Evolutionary conservation across 768 basidiomycete species (phyloP).

Genomic region (Mycena filopes): DNA sequence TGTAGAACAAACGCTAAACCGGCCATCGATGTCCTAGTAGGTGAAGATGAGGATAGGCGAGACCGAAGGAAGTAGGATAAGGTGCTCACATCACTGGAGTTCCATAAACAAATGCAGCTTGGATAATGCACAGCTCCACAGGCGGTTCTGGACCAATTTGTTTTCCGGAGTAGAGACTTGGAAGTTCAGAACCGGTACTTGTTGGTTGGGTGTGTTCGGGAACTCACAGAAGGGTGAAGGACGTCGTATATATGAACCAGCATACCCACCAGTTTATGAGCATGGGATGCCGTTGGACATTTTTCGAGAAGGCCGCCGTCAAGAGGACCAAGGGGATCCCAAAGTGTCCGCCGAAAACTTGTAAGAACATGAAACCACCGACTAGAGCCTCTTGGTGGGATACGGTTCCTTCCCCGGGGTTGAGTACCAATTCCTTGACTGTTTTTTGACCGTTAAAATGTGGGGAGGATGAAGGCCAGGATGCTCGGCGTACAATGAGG

Average conservation of each 20-base stretch:
- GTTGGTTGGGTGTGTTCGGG: too few species aligned
- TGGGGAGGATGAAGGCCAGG: too few species aligned
- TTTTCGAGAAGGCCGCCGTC: background rate
- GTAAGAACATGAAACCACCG: conserved; percentile 16
- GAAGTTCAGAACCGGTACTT: too few species aligned
- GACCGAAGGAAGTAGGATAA: background rate
- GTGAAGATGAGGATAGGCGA: too few species aligned
- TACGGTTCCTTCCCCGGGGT: conserved; percentile 3
- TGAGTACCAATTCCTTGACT: conserved; percentile 4
- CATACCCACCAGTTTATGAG: conserved; percentile 8
- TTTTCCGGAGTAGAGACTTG: conserved; percentile 18
- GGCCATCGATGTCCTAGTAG: conserved; percentile 8
- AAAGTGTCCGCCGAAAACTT: conserved; percentile 23
- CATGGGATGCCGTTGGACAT: conserved; percentile 14
- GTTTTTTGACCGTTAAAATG: background rate
- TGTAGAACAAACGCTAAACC: conserved; percentile 15
- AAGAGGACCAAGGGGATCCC: conserved; percentile 12
- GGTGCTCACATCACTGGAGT: conserved; percentile 4
- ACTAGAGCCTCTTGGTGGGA: background rate
- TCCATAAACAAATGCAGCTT: conserved; percentile 15
- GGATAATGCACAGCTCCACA: conserved; percentile 12
- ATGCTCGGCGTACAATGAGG: background rate
- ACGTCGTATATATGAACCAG: conserved; percentile 13
- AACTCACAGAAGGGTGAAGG: conserved; percentile 18
- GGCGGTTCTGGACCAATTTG: conserved; percentile 17